These are phyloP conservation scores for Cladosporium sphaerospermum DNA, from an alignment of 2,329 filamentous ascomycete species.

Conservation along the genomic window DNA sequence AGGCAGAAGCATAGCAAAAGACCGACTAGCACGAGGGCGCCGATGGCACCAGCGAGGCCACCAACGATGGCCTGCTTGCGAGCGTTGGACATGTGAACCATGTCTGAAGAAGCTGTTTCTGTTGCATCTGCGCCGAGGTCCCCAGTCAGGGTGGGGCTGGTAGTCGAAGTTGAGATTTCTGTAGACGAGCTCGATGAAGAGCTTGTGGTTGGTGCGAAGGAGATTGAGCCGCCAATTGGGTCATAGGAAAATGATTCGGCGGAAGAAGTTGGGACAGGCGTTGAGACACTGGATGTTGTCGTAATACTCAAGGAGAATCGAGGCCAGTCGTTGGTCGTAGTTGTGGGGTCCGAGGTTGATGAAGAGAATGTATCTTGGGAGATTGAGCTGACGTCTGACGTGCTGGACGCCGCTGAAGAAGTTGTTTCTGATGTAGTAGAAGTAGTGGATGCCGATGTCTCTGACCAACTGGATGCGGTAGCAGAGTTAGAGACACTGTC, in stretches of 20 bases:
- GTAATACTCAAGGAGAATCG: slow-evolving; percentile 1
- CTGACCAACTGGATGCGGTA: not conserved
- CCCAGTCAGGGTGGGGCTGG: not conserved
- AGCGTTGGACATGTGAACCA: slow-evolving; percentile 7
- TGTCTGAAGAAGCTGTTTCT: slow-evolving; percentile 10
- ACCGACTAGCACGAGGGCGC: slow-evolving; percentile 25
- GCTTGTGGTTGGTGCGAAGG: not conserved
- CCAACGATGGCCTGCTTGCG: slow-evolving; percentile 27
- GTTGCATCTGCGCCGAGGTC: not conserved
- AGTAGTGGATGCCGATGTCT: slow-evolving; percentile 1
- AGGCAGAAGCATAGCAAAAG: slow-evolving; percentile 23
- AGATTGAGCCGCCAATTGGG: slow-evolving; percentile 1
- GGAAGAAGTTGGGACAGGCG: not conserved
- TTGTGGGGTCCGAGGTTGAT: slow-evolving; percentile 1
- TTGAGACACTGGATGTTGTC: not conserved
- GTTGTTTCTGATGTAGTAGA: not conserved
- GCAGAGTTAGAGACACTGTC: slow-evolving; percentile 8
- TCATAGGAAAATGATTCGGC: slow-evolving; percentile 1
- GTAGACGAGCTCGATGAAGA: not conserved
- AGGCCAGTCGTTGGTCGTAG: not conserved
- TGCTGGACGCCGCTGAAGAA: not conserved
- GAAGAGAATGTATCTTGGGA: not conserved
- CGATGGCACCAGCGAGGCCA: slow-evolving; percentile 27
- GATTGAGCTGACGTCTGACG: not conserved
- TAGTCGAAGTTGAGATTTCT: not conserved